Evolutionary conservation across 192 early-diverging fungal genomes (phyloP), one percentile per base, ranked within the genome.

Genomic region (Coemansia furcata): DNA sequence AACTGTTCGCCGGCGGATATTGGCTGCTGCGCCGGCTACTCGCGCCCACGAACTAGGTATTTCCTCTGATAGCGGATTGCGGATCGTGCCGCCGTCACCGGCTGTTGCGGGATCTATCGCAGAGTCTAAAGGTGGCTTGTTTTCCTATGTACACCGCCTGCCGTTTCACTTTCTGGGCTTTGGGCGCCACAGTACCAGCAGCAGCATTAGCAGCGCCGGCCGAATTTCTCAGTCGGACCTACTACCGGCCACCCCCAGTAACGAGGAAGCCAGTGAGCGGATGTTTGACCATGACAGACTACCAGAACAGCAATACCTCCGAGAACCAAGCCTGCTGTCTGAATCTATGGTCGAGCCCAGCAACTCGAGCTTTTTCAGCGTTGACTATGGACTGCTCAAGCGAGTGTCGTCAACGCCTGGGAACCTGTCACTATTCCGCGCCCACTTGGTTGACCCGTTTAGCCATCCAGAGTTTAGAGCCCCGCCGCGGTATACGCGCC

Each of bases 401-500:
- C 79, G 79, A 0, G 79, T 76, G 17, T 76, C 79, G 12, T 82
- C 79, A 23, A 72, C 71, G 10, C 79, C 79, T 2, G 79, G 79
- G 19, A 82, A 76, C 62, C 40, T 82, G 60, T 76, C 73, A n/a
- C 57, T 82, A 65, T 76, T 82, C 36, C 70, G 79, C n/a, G 74
- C 73, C 26, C 74, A 76, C 50, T 68, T 82, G 62, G 68, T 63
- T 3, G 70, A 82, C 40, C 77, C 82, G 1, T 66, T 79, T 19
- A 63, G 66, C 3, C 70, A 71, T 5, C 83, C 83, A 23, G 83
- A 84, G 63, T 84, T 84, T 55, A 71, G 79, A 50, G 60, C 84
- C 67, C 72, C 78, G 33, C 85, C 85, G 11, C 65, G 76, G 32
- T 83, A 86, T 68, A 84, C 88, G 19, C 83, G 85, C 3, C 73